These are phyloP conservation scores for Ceratocystis cacaofunesta DNA, from an alignment of 2,329 filamentous ascomycete genomes.

Conservation along the genomic window DNA sequence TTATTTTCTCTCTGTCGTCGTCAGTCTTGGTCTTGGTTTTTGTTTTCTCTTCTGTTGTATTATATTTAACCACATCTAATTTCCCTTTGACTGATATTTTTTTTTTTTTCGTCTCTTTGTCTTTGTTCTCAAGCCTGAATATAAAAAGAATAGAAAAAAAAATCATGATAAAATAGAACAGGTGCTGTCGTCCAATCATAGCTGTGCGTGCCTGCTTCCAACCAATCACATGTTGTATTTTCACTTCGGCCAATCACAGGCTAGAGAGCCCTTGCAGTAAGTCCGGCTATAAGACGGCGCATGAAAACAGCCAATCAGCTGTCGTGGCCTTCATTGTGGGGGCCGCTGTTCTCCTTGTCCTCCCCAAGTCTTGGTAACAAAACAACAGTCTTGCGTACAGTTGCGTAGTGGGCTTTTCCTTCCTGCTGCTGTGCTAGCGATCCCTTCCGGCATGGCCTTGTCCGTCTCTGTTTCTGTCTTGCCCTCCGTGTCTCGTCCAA, in stretches of 20 bases:
- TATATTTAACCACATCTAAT: not conserved
- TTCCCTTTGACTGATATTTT: not conserved
- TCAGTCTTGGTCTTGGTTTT: not conserved
- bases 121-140: not conserved
- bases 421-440: not conserved
- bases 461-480: conserved; percentile 1
- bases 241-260: not conserved
- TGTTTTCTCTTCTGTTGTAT: not conserved
- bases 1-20: not conserved
- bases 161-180: not conserved
- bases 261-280: not conserved
- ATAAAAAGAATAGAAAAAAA: not conserved
- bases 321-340: not conserved
- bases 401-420: not conserved
- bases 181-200: not conserved
- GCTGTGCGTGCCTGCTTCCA: not conserved
- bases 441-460: not conserved
- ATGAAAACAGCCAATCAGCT: not conserved
- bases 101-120: not conserved
- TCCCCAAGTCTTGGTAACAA: not conserved
- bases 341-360: not conserved
- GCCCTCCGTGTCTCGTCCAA: not conserved
- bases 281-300: not conserved
- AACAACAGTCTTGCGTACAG: not conserved
- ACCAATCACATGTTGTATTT: not conserved